phyloP scores from a whole-genome alignment of 2,329 filamentous ascomycete species.

The Aspergillus ochraceoroseus region DNA sequence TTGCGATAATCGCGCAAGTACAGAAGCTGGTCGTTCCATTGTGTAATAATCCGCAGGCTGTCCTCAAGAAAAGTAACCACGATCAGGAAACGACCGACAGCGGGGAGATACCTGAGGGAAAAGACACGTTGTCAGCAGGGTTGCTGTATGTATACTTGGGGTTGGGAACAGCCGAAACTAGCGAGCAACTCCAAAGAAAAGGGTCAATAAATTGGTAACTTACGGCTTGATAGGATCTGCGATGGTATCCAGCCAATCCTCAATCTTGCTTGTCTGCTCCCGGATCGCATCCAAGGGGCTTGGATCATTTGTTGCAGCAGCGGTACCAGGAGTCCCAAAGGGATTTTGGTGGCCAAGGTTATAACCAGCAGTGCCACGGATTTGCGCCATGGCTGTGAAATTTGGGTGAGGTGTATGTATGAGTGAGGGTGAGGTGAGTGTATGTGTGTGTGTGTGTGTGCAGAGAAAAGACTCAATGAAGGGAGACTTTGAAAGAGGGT shows the following conservation, averaged over 20 bases:
- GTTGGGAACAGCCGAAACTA: slow-evolving; percentile 3
- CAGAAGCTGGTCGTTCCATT: slow-evolving; percentile 91
- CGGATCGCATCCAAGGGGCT: slow-evolving; percentile 83
- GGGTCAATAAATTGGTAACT: slow-evolving; percentile 41
- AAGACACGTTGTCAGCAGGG: slow-evolving; percentile 30
- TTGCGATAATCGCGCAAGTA: slow-evolving; percentile 90
- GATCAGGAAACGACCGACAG: slow-evolving; percentile 93
- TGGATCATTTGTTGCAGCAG: slow-evolving; percentile 61
- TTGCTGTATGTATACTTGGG: no score
- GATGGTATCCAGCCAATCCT: slow-evolving; percentile 81
- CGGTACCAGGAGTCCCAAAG: slow-evolving; percentile 59
- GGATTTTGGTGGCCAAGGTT: slow-evolving; percentile 71
- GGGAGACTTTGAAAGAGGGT: no score
- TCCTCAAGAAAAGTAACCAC: slow-evolving; percentile 98
- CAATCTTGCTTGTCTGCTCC: slow-evolving; percentile 96
- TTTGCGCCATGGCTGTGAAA: slow-evolving; percentile 45
- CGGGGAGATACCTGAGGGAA: slow-evolving; percentile 72
- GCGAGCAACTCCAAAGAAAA: neutral
- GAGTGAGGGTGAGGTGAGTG: no score
- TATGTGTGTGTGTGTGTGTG: no score
- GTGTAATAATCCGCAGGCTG: slow-evolving; percentile 89
- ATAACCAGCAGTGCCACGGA: slow-evolving; percentile 70
- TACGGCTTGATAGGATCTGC: slow-evolving; percentile 94
- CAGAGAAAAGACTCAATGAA: no score
- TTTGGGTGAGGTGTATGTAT: neutral